phyloP scores from a whole-genome alignment of 495 filamentous ascomycete species.

The Penicillium longicatenatum region DNA sequence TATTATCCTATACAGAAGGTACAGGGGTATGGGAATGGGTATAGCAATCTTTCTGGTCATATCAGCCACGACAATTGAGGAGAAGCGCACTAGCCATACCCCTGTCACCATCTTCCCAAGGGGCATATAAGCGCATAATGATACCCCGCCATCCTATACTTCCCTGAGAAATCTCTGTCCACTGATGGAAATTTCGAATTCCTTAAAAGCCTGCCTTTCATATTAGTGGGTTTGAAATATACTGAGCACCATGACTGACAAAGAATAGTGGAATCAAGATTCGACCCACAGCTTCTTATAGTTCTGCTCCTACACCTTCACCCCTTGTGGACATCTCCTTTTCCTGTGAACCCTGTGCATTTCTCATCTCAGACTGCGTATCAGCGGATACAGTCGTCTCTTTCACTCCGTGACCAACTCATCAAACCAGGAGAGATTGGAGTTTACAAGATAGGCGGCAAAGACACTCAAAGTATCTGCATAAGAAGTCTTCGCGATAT shows the following conservation, averaged over 20 bases:
- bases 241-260: slow-evolving; percentile 36
- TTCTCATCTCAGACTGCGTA: background rate
- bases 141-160: slow-evolving; percentile 70
- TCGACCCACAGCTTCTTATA: slow-evolving; percentile 48
- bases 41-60: slow-evolving; percentile 8
- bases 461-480: slow-evolving; percentile 71
- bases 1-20: too few relatives aligned
- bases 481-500: slow-evolving; percentile 59
- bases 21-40: too few relatives aligned
- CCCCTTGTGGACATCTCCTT: slow-evolving; percentile 28
- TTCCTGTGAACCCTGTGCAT: background rate
- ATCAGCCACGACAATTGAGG: slow-evolving; percentile 15
- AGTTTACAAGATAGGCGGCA: slow-evolving; percentile 69
- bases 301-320: slow-evolving; percentile 57
- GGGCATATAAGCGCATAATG: slow-evolving; percentile 72
- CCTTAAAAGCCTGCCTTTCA: slow-evolving; percentile 61
- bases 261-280: slow-evolving; percentile 79
- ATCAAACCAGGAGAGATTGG: slow-evolving; percentile 59
- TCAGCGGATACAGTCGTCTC: background rate
- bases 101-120: slow-evolving; percentile 66
- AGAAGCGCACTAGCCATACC: slow-evolving; percentile 61
- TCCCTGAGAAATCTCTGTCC: slow-evolving; percentile 65
- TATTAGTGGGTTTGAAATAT: background rate
- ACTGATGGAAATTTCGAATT: slow-evolving; percentile 79
- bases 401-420: slow-evolving; percentile 12